Conservation (phyloP, 768 basidiomycete species). For the Porphyrellus cyaneotinctus region DNA sequence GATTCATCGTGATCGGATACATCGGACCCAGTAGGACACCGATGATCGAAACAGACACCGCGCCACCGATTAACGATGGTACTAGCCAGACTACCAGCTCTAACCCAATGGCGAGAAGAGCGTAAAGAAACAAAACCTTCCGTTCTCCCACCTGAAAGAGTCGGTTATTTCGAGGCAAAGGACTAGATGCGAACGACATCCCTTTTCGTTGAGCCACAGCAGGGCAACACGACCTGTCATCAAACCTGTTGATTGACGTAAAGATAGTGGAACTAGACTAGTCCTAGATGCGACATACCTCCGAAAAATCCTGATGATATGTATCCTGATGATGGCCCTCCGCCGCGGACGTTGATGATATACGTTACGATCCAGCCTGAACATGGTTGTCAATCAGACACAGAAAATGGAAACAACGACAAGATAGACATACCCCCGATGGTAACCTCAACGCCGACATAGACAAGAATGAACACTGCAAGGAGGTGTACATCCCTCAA, state of each 20-base stretch:
- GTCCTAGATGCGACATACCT: constrained; percentile 33
- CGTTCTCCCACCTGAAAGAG: constrained; percentile 48
- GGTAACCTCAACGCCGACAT: constrained; percentile 65
- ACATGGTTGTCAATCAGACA: background rate
- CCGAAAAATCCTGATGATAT: constrained; percentile 57
- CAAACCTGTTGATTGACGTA: constrained; percentile 40
- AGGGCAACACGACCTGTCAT: constrained; percentile 53
- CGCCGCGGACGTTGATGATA: constrained; percentile 40
- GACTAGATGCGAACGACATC: constrained; percentile 7
- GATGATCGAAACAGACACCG: constrained; percentile 51
- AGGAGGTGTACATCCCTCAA: constrained; percentile 56
- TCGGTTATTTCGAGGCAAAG: background rate
- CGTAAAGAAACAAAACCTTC: constrained; percentile 49
- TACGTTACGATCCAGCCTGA: constrained; percentile 75
- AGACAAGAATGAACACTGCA: constrained; percentile 60
- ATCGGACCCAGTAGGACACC: constrained; percentile 52
- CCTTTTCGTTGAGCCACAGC: constrained; percentile 54
- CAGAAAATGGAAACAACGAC: background rate
- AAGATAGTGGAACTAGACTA: background rate
- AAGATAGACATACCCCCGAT: constrained; percentile 33
- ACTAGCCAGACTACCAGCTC: constrained; percentile 58
- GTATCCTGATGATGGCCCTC: constrained; percentile 44
- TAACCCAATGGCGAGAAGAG: constrained; percentile 48
- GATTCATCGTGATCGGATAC: constrained; percentile 63
- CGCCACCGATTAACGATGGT: constrained; percentile 49